Evolutionary conservation across 2,329 filamentous ascomycete genomes (phyloP), one percentile per base, ranked within the genome.

Genomic region (Fusarium sp.): DNA sequence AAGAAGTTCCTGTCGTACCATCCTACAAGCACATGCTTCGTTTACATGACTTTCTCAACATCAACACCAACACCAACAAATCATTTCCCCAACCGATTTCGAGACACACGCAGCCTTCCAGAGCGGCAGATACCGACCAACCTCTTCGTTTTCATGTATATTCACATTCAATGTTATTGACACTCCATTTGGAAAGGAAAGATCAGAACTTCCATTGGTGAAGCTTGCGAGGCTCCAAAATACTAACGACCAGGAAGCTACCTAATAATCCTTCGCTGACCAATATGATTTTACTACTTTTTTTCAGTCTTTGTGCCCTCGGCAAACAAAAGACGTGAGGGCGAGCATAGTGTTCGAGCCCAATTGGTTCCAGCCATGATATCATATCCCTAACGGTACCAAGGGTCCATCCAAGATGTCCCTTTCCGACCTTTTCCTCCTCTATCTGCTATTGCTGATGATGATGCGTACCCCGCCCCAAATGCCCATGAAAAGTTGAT

Each of bases 191-290:
- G 61, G 69, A 60, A 69, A 65, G 42, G 67, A 73, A 72, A 69
- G 70, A 74, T 57, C 28, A 67, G 62, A 53, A 69, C 69, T 73
- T 74, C 72, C 72, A 74, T 74, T 73, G 64, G 61, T 48, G 67
- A 63, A 73, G 71, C 71, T 58, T 30, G 55, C 60, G 30, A 45
- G 62, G 70, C 67, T 65, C 66, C 55, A 47, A 36, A 44, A 57
- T 45, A 61, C 56, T 62, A 43, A 69, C 49, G 64, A 68, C 45
- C 56, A 73, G 69, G 72, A 74, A 74, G 69, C 69, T 71, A 73
- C 60, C 67, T 68, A 68, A 36, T 36, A 45, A 71, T 62, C 70
- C 56, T 30, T 50, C 67, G 44, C 56, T 54, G 48, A 62, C 61
- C 62, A 68, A 65, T 53, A 63, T 50, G 47, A 60, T 74, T 73